Evolutionary conservation across 306 rosid genomes (phyloP).

Genomic region (Pyrus pyrifolia): DNA sequence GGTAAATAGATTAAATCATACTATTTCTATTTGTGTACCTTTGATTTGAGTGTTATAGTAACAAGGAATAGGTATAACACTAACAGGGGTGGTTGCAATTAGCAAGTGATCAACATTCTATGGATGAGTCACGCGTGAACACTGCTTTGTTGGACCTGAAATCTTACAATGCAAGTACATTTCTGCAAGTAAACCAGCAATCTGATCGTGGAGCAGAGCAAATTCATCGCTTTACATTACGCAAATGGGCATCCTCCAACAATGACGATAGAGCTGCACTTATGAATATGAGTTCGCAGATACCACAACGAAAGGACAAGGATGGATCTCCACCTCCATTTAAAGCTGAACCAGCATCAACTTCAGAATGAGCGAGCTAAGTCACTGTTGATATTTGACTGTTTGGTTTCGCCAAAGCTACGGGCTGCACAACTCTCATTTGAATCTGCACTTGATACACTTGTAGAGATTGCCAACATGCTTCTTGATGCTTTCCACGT

Average conservation of each 20-base stretch:
- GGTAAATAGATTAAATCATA: conserved; percentile 18
- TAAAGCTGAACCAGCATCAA: conserved; percentile 34
- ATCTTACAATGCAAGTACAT: conserved; percentile 57
- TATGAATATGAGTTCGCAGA: conserved; percentile 21
- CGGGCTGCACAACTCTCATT: conserved; percentile 79
- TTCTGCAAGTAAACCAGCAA: conserved; percentile 35
- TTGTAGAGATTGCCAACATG: conserved; percentile 70
- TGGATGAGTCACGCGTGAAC: conserved; percentile 77
- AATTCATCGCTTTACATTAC: conserved; percentile 34
- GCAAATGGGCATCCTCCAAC: conserved; percentile 62
- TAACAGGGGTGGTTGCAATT: conserved; percentile 85
- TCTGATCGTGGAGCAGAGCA: conserved; percentile 31
- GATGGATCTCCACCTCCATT: conserved; percentile 23
- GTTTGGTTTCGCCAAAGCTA: conserved; percentile 90
- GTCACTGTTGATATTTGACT: conserved; percentile 61
- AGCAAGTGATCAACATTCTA: conserved; percentile 81
- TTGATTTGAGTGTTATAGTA: background rate
- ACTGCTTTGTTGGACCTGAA: conserved; percentile 67
- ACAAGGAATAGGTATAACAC: background rate
- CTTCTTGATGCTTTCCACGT: conserved; percentile 48
- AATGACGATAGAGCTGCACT: conserved; percentile 8
- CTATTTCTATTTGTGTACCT: background rate
- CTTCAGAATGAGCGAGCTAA: conserved; percentile 58
- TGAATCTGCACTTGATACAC: conserved; percentile 78
- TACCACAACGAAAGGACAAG: conserved; percentile 29